Base-by-base conservation (phyloP, 441 rosid species). In the Croton setiger region DNA sequence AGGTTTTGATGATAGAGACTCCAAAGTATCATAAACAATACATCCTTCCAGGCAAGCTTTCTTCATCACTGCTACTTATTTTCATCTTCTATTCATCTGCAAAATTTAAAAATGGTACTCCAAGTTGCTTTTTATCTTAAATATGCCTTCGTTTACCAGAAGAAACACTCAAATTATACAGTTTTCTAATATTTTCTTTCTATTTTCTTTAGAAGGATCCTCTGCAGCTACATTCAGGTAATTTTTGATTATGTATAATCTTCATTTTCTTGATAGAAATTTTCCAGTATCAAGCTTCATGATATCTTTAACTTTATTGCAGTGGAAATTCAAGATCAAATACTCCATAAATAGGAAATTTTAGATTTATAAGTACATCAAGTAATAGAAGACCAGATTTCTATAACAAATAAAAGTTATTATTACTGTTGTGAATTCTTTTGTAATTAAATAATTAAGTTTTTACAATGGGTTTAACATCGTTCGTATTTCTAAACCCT, bases 1-100 rank as follows among this genome's bases (percentile, higher is more conserved):
- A 89, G 35, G 78, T 83, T 43, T 70, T 82, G 75, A 70, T 66
- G 60, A 65, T 87, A 36, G 78, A 79, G 45, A 70, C 77, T 71
- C 86, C 89, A 13, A 80, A 71, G 75, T 76, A 87, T 81, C 83
- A 88, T 54, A 86, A 81, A 75, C 85, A 80, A 21, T 95, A 92
- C 82, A 80, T 83, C 74, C 79, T 87, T 73, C 91, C 95, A 74
- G 31, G 75, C 65, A 76, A 78, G n/a, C n/a, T n/a, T n/a, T n/a
- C 68, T 76, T 75, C 39, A 71, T 70, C 66, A 59, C 68, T 57
- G 86, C 80, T 57, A 75, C 75, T 39, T 79, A 71, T 68, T 75
- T 77, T 20, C 49, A 35, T 65, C 83, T n/a, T n/a, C n/a, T n/a
- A n/a, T n/a, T n/a, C n/a, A n/a, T n/a, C n/a, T n/a, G n/a, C n/a